These are phyloP conservation scores for Paulinella micropora DNA, from an alignment of 78 protist species.

Conservation along the genomic window DNA sequence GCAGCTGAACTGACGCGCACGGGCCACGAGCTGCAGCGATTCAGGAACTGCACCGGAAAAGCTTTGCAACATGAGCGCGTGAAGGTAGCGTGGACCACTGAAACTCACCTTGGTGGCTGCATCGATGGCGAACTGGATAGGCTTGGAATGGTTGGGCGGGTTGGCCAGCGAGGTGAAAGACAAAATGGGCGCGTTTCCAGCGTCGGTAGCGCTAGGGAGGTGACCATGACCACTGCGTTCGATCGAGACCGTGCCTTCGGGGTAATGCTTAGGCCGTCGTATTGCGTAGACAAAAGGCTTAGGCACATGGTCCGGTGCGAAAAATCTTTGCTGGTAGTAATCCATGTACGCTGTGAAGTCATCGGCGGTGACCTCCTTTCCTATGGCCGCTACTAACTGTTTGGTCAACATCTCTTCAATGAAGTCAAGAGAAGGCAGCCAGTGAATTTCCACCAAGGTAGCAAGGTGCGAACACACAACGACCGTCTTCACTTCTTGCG, in stretches of 20 bases:
- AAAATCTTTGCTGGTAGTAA: neutral
- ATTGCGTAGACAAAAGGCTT: constrained; percentile 16
- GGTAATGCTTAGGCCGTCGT: neutral
- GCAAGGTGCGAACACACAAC: neutral
- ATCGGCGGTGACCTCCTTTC: neutral
- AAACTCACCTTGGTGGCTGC: constrained; percentile 10
- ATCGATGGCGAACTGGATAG: constrained; percentile 7
- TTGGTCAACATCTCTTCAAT: constrained; percentile 14
- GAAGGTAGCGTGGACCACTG: neutral
- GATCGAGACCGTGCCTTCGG: constrained; percentile 19
- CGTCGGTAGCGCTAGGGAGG: neutral
- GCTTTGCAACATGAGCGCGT: constrained; percentile 4
- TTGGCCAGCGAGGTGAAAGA: neutral
- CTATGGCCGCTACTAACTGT: constrained; percentile 11
- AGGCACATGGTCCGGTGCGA: neutral
- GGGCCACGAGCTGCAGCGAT: neutral
- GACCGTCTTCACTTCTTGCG: neutral
- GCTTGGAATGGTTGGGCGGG: no score
- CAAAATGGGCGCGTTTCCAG: neutral
- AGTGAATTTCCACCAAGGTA: neutral
- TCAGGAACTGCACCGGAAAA: neutral
- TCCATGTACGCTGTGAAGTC: constrained; percentile 15
- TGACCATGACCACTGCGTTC: no score
- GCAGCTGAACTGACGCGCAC: constrained; percentile 31
- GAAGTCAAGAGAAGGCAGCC: neutral